Base-by-base conservation (phyloP, 768 basidiomycete genomes). In the Paxillus involutus region DNA sequence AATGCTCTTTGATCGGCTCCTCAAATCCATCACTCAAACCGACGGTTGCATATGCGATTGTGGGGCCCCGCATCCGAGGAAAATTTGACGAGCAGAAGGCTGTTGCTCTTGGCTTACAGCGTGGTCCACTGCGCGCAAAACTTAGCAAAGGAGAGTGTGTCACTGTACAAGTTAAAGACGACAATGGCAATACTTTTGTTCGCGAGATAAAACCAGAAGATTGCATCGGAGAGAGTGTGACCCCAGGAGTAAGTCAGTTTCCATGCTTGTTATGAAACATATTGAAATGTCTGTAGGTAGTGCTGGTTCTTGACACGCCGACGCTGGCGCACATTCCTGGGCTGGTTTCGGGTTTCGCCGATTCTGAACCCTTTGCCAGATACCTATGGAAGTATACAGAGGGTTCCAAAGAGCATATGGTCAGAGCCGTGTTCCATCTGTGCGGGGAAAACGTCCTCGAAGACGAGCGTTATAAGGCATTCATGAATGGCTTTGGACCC, bases 31-130 rank as follows among this genome's bases (percentile, higher is more conserved):
- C 13, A 5, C 41, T 61, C n/a, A 68, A 71, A 43, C 70, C 76
- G 4, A 75, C 80, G 0, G 56, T 82, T 33, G 79, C 76, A 4
- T 84, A 83, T 61, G 67, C 82, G 14, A 52, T 83, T 41, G 72
- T 81, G 40, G 82, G 82, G 0, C 82, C 82, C 3, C 75, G 73
- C 13, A 68, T 76, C 39, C 80, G 82, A 0, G 82, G 82, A 9
- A 91, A 89, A 68, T 96, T 98, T 63, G 80, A 94, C 56, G 84
- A 70, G 0, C 67, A 73, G 56, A 84, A 81, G 57, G 90, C 94
- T 0, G 63, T 75, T 9, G 80, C 73, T 42, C 75, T 94, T 2
- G 85, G 87, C 6, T 71, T 98, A 2, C 80, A 80, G 3, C 63
- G 65, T 2, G 88, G 90, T 0, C 79, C 78, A 6, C 52, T 82